Evolutionary conservation across 768 basidiomycete species (phyloP).

Genomic region (Tricholoma sp.): DNA sequence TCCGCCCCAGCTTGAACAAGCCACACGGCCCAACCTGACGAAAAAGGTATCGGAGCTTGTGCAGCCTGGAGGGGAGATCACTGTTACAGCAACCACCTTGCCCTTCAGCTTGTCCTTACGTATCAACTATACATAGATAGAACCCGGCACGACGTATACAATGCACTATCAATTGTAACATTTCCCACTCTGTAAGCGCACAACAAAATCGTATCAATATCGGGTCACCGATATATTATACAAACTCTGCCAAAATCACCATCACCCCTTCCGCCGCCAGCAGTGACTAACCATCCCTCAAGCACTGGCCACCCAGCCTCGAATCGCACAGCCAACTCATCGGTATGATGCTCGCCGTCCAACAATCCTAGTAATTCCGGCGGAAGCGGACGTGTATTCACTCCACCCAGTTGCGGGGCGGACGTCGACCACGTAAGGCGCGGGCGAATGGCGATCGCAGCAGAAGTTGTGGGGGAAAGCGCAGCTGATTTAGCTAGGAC

Average conservation of each 20-base stretch:
- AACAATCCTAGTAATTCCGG: constrained; percentile 54
- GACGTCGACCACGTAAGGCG: constrained; percentile 12
- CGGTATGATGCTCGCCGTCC: constrained; percentile 89
- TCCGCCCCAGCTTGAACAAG: constrained; percentile 84
- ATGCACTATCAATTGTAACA: neutral
- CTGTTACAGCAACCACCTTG: constrained; percentile 82
- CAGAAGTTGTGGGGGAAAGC: constrained; percentile 4
- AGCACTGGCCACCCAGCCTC: constrained; percentile 81
- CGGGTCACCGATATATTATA: constrained; percentile 66
- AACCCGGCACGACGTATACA: neutral
- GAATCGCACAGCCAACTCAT: constrained; percentile 82
- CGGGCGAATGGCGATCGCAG: constrained; percentile 8
- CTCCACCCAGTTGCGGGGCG: constrained; percentile 16
- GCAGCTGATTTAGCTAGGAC: constrained; percentile 43
- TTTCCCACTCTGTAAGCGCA: neutral
- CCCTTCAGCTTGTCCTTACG: constrained; percentile 81
- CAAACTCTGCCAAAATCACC: constrained; percentile 69
- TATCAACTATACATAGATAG: constrained; percentile 43
- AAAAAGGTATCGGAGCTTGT: constrained; percentile 85
- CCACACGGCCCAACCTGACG: constrained; percentile 86
- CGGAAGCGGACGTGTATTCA: constrained; percentile 37
- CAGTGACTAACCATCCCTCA: constrained; percentile 60
- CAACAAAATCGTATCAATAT: neutral
- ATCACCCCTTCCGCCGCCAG: constrained; percentile 57
- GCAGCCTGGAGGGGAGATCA: constrained; percentile 67